Base-by-base conservation (phyloP, 192 early-diverging fungal species). In the Allomyces macrogynus region DNA sequence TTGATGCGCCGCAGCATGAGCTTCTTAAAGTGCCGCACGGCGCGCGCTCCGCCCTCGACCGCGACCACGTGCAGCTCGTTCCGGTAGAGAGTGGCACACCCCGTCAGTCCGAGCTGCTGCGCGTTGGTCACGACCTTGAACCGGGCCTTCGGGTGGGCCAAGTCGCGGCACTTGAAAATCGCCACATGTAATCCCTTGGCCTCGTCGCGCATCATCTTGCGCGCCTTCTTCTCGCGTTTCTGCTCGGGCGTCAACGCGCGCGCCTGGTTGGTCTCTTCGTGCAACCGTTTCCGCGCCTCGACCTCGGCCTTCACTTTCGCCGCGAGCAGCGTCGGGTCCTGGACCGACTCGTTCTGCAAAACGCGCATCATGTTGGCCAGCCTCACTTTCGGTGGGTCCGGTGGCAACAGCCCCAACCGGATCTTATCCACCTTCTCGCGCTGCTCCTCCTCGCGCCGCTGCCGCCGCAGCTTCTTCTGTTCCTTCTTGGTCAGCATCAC, bases 381-480 rank as follows among this genome's bases (percentile, higher is more conserved):
- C 63, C 86, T 88, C 32, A 99, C 84, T 69, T 91, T 92, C 25
- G 92, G 89, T 66, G 87, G 85, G 65, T 95, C 94, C 0, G 94
- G 89, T 32, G 90, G 89, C 64, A 94, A 67, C 24, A 99, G 75
- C 1, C 96, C 96, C 4, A 99, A 76, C 63, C 91, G 83, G 61
- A 95, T 89, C 66, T 93, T 95, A 60, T 97, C 94, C 61, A 87
- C 93, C 61, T 90, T 91, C 69, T 99, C 96, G 69, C 87, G 88
- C 67, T 90, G 87, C 27, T 78, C 68, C 63, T 97, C 96, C 26
- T 78, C 66, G 24, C 94, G 82, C 24, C 82, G 74, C 68, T 99
- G 94, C 43, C 94, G 80, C 60, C 96, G 79, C 40, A 99, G 70
- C 74, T 93, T 96, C 66, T 96, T 96, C 43, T 83, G 79, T 72